Percentiles rank a stretch among this genome's conserved stretches.
Conservation (phyloP, 495 filamentous ascomycete genomes). For the Acidiella bohemica region DNA sequence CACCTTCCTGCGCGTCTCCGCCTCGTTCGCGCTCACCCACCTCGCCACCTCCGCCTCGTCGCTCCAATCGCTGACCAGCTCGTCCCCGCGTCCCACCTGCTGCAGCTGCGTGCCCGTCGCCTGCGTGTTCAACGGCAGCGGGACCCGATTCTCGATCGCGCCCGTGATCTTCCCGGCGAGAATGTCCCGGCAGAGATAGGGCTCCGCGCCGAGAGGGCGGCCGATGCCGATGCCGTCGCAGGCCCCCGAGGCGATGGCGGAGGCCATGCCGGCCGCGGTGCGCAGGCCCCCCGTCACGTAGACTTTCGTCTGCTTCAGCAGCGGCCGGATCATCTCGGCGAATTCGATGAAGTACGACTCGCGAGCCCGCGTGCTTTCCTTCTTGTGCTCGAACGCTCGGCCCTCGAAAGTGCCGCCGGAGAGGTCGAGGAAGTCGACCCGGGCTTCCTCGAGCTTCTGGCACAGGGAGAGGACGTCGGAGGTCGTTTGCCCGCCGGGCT, state of each 20-base stretch:
- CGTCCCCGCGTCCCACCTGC: constrained; percentile 37
- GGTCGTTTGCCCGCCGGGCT: constrained; percentile 42
- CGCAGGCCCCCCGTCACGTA: constrained; percentile 52
- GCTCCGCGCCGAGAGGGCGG: constrained; percentile 40
- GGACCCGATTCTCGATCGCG: constrained; percentile 28
- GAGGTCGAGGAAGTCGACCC: constrained; percentile 52
- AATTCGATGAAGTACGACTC: constrained; percentile 57
- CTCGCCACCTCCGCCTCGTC: constrained; percentile 30
- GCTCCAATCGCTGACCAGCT: constrained; percentile 38
- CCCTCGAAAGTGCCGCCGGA: constrained; percentile 51
- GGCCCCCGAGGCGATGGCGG: constrained; percentile 30
- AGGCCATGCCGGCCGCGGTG: constrained; percentile 46
- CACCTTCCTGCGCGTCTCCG: constrained; percentile 30
- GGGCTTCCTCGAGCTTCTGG: constrained; percentile 37
- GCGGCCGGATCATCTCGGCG: constrained; percentile 43
- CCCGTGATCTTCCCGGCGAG: constrained; percentile 35
- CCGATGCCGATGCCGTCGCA: constrained; percentile 46
- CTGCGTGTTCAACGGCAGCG: constrained; percentile 21
- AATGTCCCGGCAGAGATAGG: constrained; percentile 36
- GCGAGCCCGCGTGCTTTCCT: constrained; percentile 41
- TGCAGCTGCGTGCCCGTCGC: constrained; percentile 36
- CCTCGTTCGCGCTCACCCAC: constrained; percentile 25
- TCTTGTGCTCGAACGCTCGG: constrained; percentile 38
- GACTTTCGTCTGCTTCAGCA: constrained; percentile 39
- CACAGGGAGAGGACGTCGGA: constrained; percentile 43